These are phyloP conservation scores for Penicillium roqueforti DNA, from an alignment of 495 filamentous ascomycete genomes.

Conservation along the genomic window DNA sequence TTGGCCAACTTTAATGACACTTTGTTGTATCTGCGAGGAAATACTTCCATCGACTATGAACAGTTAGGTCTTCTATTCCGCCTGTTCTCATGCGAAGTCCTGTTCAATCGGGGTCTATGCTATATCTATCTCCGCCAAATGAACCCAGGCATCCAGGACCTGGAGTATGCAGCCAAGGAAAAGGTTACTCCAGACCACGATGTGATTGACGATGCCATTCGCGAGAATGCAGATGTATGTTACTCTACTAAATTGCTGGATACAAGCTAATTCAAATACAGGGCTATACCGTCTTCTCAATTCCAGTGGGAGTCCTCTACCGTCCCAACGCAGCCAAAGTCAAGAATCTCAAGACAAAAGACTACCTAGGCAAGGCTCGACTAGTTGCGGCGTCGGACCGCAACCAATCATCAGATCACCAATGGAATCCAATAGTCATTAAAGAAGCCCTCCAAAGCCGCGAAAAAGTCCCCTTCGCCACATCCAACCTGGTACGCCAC, in stretches of 20 bases:
- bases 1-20: slow-evolving; percentile 99
- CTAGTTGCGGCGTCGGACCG: slow-evolving; percentile 89
- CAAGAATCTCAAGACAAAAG: slow-evolving; percentile 93
- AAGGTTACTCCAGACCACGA: slow-evolving; percentile 93
- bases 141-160: slow-evolving; percentile 83
- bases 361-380: slow-evolving; percentile 92
- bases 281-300: slow-evolving; percentile 99
- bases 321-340: slow-evolving; percentile 96
- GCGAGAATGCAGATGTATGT: slow-evolving; percentile 83
- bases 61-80: slow-evolving; percentile 95
- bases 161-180: slow-evolving; percentile 90
- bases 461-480: slow-evolving; percentile 83
- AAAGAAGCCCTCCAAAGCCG: slow-evolving; percentile 63
- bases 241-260: background rate
- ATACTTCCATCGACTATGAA: slow-evolving; percentile 97
- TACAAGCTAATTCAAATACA: slow-evolving; percentile 32
- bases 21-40: slow-evolving; percentile 87
- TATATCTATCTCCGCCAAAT: slow-evolving; percentile 96
- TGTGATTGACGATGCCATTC: slow-evolving; percentile 96
- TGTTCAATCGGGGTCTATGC: slow-evolving; percentile 97
- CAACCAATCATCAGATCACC: slow-evolving; percentile 21
- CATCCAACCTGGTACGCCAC: slow-evolving; percentile 84
- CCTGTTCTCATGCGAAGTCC: slow-evolving; percentile 92
- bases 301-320: slow-evolving; percentile 92
- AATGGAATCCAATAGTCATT: slow-evolving; percentile 23